phyloP scores from a whole-genome alignment of 768 basidiomycete species.

The Boletus speciosus region DNA sequence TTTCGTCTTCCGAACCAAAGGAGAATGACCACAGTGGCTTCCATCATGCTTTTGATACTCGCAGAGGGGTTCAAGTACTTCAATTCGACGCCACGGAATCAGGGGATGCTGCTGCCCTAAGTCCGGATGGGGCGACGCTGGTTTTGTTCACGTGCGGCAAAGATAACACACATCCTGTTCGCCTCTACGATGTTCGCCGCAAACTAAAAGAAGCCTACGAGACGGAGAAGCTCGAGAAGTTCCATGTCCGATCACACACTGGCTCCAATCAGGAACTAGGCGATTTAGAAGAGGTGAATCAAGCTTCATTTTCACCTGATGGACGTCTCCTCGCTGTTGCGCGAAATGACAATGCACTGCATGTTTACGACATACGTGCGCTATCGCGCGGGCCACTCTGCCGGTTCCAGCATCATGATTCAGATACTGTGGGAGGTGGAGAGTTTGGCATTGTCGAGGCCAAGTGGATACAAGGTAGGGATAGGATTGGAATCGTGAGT shows the following conservation, averaged over 20 bases:
- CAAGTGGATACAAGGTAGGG: conserved; percentile 48
- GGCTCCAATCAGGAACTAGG: conserved; percentile 7
- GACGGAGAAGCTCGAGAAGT: conserved; percentile 35
- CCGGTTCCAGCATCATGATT: conserved; percentile 46
- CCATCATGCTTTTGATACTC: conserved; percentile 51
- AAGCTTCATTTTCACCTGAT: conserved; percentile 56
- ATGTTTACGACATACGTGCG: conserved; percentile 63
- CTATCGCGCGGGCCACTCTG: conserved; percentile 44
- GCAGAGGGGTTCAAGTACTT: conserved; percentile 21
- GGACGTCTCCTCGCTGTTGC: conserved; percentile 57
- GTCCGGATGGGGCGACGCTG: conserved; percentile 39
- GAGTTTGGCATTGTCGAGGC: conserved; percentile 49
- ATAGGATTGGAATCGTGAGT: conserved; percentile 49
- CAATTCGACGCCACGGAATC: conserved; percentile 45
- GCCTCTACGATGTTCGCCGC: conserved; percentile 51
- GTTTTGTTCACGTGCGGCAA: conserved; percentile 32
- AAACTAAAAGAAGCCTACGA: conserved; percentile 26
- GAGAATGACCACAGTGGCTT: conserved; percentile 31
- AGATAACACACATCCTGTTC: conserved; percentile 34
- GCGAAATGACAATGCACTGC: conserved; percentile 53
- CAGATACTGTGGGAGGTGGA: conserved; percentile 25
- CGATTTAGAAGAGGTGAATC: conserved; percentile 43
- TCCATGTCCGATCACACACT: conserved; percentile 14
- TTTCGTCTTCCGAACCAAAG: conserved; percentile 55
- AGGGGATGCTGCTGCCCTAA: conserved; percentile 51